Evolutionary conservation across 345 rosid genomes (phyloP).

Genomic region (Bruguiera sexangula): DNA sequence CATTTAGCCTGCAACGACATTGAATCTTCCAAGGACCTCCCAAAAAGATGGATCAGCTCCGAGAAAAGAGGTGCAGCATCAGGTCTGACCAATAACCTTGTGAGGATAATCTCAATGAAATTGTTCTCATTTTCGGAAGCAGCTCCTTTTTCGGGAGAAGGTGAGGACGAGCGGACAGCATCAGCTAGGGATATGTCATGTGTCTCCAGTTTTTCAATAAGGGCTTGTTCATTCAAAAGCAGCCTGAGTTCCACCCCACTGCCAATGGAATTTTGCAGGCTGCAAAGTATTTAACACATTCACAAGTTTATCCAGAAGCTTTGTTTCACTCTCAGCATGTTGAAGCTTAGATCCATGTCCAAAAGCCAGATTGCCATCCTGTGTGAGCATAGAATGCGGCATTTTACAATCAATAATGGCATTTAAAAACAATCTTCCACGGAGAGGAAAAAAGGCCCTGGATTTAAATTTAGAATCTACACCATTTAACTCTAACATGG

Average conservation of each 20-base stretch:
- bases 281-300: slow-evolving; percentile 71
- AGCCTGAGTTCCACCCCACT: slow-evolving; percentile 97
- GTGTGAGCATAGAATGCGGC: slow-evolving; percentile 45
- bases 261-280: slow-evolving; percentile 99
- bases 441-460: slow-evolving; percentile 76
- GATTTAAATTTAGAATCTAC: slow-evolving; percentile 64
- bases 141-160: slow-evolving; percentile 58
- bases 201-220: slow-evolving; percentile 72
- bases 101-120: slow-evolving; percentile 78
- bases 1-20: slow-evolving; percentile 87
- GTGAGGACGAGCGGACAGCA: slow-evolving; percentile 73
- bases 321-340: slow-evolving; percentile 52
- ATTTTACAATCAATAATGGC: slow-evolving; percentile 75
- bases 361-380: slow-evolving; percentile 43
- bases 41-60: slow-evolving; percentile 86
- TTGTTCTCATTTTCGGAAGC: slow-evolving; percentile 87
- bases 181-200: slow-evolving; percentile 67
- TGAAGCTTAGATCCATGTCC: slow-evolving; percentile 51
- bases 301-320: slow-evolving; percentile 78
- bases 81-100: slow-evolving; percentile 91
- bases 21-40: slow-evolving; percentile 86
- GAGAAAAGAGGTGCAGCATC: slow-evolving; percentile 95
- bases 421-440: slow-evolving; percentile 85
- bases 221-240: slow-evolving; percentile 90
- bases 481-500: slow-evolving; percentile 61